Base-by-base conservation (phyloP, 768 basidiomycete species). In the Mycena polygramma region DNA sequence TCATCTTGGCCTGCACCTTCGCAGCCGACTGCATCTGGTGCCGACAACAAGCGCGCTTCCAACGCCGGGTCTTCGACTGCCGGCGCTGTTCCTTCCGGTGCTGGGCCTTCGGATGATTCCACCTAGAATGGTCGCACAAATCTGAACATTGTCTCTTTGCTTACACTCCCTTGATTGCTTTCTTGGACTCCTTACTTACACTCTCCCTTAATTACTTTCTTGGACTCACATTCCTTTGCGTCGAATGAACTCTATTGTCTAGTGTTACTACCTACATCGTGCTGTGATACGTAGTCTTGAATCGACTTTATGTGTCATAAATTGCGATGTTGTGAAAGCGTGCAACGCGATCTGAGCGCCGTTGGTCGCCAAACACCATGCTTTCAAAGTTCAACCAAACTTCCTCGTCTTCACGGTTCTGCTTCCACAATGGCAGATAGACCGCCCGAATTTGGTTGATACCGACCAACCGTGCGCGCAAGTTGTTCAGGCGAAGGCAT, bases 401-500 rank as follows among this genome's bases (percentile, higher is more conserved):
- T 30, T 76, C 57, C 41, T 79, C 75, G 5, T 79, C 71, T 54
- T 79, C 77, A 5, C 71, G 74, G 7, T 71, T 75, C 20, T 74
- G 68, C 37, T 75, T 62, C 86, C 85, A 87, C 7, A 78, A 72
- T 10, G 77, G 78, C 72, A 81, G 74, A 63, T 88, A 88, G 7
- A 85, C 83, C 1, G 57, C 80, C 7, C 71, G 49, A 26, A 86
- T 87, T 70, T 87, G 80, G 76, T 82, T 86, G 39, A 81, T 74
- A 0, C 86, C 85, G 19, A 87, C 78, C n/a, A 46, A 43, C 0
- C 63, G 57, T 6, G 81, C 73, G 0, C 77, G 77, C 3, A 87
- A n/a, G 70, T 88, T 84, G 69, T 77, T 73, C 4, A 83, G 68
- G 1, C 80, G 77, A 7, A 80, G 36, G 66, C 78, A 79, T 10